phyloP scores from a whole-genome alignment of 768 basidiomycete genomes.

The Termitomyces sp. region DNA sequence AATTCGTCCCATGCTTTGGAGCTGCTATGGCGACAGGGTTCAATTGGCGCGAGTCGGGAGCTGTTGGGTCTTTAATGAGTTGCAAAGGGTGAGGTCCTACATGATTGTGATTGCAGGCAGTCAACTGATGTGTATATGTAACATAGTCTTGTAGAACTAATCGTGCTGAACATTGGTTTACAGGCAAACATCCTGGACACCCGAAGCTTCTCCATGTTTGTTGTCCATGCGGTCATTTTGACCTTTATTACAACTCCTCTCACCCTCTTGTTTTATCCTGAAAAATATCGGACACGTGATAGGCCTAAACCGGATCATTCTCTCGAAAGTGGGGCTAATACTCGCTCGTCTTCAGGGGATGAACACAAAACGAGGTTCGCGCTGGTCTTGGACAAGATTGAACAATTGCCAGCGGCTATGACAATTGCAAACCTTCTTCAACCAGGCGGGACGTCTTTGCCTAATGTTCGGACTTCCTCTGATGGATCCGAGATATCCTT shows the following conservation, averaged over 20 bases:
- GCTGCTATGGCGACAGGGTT: constrained; percentile 61
- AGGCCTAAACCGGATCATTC: constrained; percentile 14
- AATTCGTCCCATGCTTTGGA: constrained; percentile 66
- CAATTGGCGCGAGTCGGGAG: constrained; percentile 69
- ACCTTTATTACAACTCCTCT: constrained; percentile 86
- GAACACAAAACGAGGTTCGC: constrained; percentile 58
- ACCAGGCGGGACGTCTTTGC: constrained; percentile 11
- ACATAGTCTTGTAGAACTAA: constrained; percentile 71
- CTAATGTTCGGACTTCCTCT: constrained; percentile 4
- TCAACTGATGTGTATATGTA: neutral
- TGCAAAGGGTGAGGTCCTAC: constrained; percentile 67
- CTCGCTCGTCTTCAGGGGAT: constrained; percentile 22
- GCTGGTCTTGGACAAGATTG: constrained; percentile 72
- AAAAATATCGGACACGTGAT: constrained; percentile 43
- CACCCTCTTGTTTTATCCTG: constrained; percentile 73
- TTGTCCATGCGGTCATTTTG: constrained; percentile 69
- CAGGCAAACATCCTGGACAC: constrained; percentile 57
- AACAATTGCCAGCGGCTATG: constrained; percentile 81
- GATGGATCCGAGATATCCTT: constrained; percentile 25
- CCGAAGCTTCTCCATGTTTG: constrained; percentile 85
- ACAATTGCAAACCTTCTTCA: constrained; percentile 72
- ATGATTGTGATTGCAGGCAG: neutral
- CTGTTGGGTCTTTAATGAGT: constrained; percentile 85
- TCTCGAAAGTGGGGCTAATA: constrained; percentile 17
- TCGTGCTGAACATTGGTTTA: constrained; percentile 87